These are phyloP conservation scores for Trichoderma polysporum DNA, from an alignment of 2,329 filamentous ascomycete species.

Conservation along the genomic window DNA sequence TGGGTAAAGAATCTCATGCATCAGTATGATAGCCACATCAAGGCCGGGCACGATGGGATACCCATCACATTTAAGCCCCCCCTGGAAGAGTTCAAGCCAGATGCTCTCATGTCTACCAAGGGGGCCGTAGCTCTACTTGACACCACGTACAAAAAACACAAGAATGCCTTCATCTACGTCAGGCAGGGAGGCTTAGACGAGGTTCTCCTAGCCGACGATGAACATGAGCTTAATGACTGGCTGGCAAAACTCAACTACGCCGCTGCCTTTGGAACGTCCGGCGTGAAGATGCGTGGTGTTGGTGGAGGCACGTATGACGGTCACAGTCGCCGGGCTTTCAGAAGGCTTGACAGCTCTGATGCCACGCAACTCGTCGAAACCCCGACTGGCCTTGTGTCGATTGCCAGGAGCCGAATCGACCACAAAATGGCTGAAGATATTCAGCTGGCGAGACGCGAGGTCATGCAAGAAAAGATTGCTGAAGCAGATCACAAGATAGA, in stretches of 20 bases:
- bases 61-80: constrained; percentile 90
- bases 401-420: constrained; percentile 72
- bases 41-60: constrained; percentile 69
- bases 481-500: constrained; percentile 80
- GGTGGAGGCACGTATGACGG: constrained; percentile 83
- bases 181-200: constrained; percentile 86
- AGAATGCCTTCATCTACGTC: constrained; percentile 90
- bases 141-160: constrained; percentile 87
- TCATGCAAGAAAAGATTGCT: constrained; percentile 79
- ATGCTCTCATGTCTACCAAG: constrained; percentile 89
- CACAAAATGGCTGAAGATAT: constrained; percentile 85
- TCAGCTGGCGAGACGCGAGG: constrained; percentile 73
- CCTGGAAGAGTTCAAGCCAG: constrained; percentile 87
- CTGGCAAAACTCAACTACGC: constrained; percentile 94
- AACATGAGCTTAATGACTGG: constrained; percentile 95
- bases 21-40: constrained; percentile 81
- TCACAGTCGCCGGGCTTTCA: constrained; percentile 69
- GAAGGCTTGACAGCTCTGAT: constrained; percentile 66
- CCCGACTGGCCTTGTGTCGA: constrained; percentile 69
- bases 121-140: constrained; percentile 88
- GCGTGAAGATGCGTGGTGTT: constrained; percentile 85
- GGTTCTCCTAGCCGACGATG: constrained; percentile 84
- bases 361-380: constrained; percentile 63
- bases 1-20: constrained; percentile 92
- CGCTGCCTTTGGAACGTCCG: constrained; percentile 87